These are phyloP conservation scores for Protostelium mycophagum DNA, from an alignment of 78 protist genomes.

Conservation along the genomic window DNA sequence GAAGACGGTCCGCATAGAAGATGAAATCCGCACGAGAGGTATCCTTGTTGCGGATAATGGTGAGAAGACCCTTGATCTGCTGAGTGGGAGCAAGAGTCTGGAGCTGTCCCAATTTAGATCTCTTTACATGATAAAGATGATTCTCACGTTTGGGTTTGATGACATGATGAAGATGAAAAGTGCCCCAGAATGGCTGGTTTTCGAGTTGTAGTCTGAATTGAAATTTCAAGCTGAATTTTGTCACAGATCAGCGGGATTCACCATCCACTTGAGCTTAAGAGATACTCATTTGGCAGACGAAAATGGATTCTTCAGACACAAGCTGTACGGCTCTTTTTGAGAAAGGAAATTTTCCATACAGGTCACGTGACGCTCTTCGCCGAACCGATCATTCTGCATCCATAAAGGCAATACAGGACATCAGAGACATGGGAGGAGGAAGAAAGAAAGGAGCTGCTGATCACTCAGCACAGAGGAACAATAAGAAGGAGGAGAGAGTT, in stretches of 20 bases:
- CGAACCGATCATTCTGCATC: constrained; percentile 1
- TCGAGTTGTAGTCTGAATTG: too few species aligned
- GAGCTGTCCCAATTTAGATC: too few species aligned
- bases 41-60: constrained; percentile 36
- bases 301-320: too few species aligned
- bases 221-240: too few species aligned
- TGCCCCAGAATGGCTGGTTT: too few species aligned
- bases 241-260: too few species aligned
- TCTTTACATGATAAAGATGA: too few species aligned
- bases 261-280: too few species aligned
- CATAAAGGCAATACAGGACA: background rate
- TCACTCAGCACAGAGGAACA: background rate
- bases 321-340: too few species aligned
- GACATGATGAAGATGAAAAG: too few species aligned
- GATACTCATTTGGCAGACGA: too few species aligned
- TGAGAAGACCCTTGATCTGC: constrained; percentile 53
- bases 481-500: background rate
- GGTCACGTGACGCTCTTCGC: background rate
- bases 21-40: constrained; percentile 62
- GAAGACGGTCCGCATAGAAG: constrained; percentile 72
- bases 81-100: constrained; percentile 16
- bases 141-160: too few species aligned
- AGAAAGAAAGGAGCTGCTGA: background rate
- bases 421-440: background rate
- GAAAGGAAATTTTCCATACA: background rate